Evolutionary conservation across 108 stramenopile genomes (phyloP).

Genomic region (Aureococcus anophagefferens): DNA sequence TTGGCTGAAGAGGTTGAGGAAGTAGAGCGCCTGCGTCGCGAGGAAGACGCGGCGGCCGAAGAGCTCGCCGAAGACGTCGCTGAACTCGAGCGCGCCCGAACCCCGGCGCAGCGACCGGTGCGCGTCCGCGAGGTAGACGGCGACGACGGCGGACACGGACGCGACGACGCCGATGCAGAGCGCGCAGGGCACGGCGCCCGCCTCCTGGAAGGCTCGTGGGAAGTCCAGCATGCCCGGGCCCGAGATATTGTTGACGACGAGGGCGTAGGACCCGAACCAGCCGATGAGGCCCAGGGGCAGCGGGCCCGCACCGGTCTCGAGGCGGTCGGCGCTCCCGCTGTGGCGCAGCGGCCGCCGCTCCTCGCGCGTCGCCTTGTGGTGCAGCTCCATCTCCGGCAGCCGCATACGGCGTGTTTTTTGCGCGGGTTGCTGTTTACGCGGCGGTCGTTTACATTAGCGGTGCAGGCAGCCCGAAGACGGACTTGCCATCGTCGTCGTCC

Average conservation of each 20-base stretch:
- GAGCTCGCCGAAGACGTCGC: constrained; percentile 4
- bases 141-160: neutral
- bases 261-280: constrained; percentile 44
- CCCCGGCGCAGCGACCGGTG: too few relatives aligned
- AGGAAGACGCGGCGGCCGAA: neutral
- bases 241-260: constrained; percentile 58
- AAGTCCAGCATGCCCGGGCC: constrained; percentile 67
- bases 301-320: too few relatives aligned
- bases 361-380: too few relatives aligned
- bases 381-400: too few relatives aligned
- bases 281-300: constrained; percentile 42
- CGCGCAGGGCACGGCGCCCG: constrained; percentile 26
- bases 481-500: too few relatives aligned
- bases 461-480: too few relatives aligned
- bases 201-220: constrained; percentile 53
- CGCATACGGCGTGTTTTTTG: too few relatives aligned
- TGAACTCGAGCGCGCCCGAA: constrained; percentile 7
- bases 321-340: too few relatives aligned
- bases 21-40: constrained; percentile 13
- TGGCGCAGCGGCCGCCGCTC: too few relatives aligned
- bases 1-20: constrained; percentile 7
- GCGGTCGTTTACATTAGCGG: too few relatives aligned
- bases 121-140: neutral
- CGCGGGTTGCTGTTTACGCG: too few relatives aligned
- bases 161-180: neutral